Base-by-base conservation (phyloP, 352 stramenopile species). In the Phytopythium mirpurense region DNA sequence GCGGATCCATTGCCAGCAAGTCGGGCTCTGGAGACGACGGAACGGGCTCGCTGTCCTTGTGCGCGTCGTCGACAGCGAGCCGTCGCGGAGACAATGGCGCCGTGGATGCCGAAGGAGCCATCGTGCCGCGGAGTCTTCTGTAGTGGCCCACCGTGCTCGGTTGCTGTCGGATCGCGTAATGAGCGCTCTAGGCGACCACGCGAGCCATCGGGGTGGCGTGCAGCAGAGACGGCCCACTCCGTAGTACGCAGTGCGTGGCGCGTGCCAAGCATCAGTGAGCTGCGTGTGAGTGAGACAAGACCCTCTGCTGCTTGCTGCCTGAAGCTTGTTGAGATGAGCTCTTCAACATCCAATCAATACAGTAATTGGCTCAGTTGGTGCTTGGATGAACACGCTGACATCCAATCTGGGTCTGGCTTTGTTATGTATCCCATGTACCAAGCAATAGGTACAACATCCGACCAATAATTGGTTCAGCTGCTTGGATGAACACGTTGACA, bases 1-100 rank as follows among this genome's bases (percentile, higher is more conserved):
- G 42, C 7, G 59, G 47, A 3, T 63, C 67, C 8, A 69, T 53
- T 16, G 49, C 54, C 50, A 70, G 35, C 27, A 70, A 40, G 6
- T 54, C 19, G 5, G 51, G 29, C 14, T 48, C 57, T 3, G 57
- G 62, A 16, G 44, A 27, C 29, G 15, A 54, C 36, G n/a, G 49
- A 43, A 5, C 38, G 2, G 21, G 36, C 48, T 72, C 37, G 43
- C 19, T 23, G 5, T 40, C 11, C 2, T 43, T 26, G 19, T 29
- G 16, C 7, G 21, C n/a, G 46, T 5, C 19, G 16, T 16, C 21
- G 7, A 24, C 29, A 5, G 23, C 24, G 9, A 49, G 42, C 19
- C 24, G 23, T 5, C 24, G 12, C 10, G 42, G 36, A 41, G 36
- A 41, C 3, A 23, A 5, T 18, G 36, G 18, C 36, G 18, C 18